Conservation (phyloP, 371 early-diverging fungal genomes). For the Circinella minor region DNA sequence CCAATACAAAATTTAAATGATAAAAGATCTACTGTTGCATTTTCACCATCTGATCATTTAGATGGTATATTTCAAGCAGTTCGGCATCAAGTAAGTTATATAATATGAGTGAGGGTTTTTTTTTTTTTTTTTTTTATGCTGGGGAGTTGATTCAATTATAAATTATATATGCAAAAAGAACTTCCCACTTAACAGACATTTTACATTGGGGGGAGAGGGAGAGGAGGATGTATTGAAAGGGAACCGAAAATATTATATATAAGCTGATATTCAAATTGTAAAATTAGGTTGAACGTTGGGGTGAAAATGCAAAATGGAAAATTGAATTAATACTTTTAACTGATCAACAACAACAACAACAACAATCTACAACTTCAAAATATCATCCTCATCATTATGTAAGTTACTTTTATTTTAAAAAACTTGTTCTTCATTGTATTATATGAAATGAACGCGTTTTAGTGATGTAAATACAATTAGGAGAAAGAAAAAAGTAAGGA, state of each 20-base stretch:
- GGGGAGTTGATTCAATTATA: neutral
- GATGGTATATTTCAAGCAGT: slow-evolving; percentile 28
- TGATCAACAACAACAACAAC: neutral
- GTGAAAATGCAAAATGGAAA: slow-evolving; percentile 34
- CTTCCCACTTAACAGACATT: too few relatives aligned
- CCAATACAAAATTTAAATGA: neutral
- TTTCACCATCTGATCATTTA: slow-evolving; percentile 26
- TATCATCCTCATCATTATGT: neutral
- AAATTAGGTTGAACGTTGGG: slow-evolving; percentile 29
- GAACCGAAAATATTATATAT: too few relatives aligned
- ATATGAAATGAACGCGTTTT: too few relatives aligned
- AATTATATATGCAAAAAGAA: too few relatives aligned
- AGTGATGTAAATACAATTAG: too few relatives aligned
- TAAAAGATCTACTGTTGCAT: neutral
- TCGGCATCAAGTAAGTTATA: slow-evolving; percentile 30
- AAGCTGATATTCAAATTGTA: too few relatives aligned
- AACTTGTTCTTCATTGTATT: neutral
- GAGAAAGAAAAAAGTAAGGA: too few relatives aligned
- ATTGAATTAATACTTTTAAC: slow-evolving; percentile 28
- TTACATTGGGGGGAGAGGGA: too few relatives aligned
- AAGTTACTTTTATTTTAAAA: too few relatives aligned
- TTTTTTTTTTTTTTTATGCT: neutral
- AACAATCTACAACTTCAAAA: neutral
- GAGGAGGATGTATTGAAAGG: too few relatives aligned
- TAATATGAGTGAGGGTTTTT: neutral